A percentile compares a stretch with the other conserved stretches of the same genome.
Evolutionary conservation across 768 basidiomycete species (phyloP).

Genomic region (Lyophyllum semitale): DNA sequence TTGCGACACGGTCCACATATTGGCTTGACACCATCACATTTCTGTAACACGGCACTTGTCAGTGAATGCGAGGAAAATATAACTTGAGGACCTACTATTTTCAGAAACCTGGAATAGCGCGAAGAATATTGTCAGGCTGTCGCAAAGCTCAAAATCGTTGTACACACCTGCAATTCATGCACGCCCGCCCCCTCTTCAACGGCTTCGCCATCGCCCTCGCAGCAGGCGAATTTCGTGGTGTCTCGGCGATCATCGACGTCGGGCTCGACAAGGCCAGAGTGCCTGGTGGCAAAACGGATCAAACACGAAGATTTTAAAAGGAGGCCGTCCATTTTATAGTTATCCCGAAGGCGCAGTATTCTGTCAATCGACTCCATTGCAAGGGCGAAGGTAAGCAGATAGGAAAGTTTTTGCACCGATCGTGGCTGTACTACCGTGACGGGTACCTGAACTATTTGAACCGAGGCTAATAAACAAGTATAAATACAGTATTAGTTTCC

Average conservation of each 20-base stretch:
- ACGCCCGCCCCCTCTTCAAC: conserved; percentile 55
- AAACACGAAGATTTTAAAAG: conserved; percentile 25
- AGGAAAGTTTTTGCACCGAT: conserved; percentile 1
- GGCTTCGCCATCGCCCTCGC: conserved; percentile 38
- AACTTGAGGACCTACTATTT: conserved; percentile 41
- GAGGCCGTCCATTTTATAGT: conserved; percentile 37
- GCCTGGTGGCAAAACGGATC: conserved; percentile 37
- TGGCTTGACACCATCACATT: conserved; percentile 68
- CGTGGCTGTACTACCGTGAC: conserved; percentile 11
- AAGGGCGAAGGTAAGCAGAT: not conserved
- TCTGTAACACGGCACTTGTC: conserved; percentile 35
- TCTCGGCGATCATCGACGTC: conserved; percentile 42
- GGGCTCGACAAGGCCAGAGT: conserved; percentile 22
- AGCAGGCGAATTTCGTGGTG: conserved; percentile 30
- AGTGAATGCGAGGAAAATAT: conserved; percentile 1
- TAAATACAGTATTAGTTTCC: conserved; percentile 6
- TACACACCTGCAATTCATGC: conserved; percentile 53
- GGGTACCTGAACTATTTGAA: conserved; percentile 6
- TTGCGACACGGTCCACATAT: conserved; percentile 64
- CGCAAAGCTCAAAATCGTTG: not conserved
- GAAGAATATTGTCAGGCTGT: not conserved
- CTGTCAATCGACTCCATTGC: not conserved
- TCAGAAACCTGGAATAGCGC: conserved; percentile 39
- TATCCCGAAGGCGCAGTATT: conserved; percentile 13
- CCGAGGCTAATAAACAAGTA: not conserved